Evolutionary conservation across 2,329 filamentous ascomycete species (phyloP), one percentile per base, ranked within the genome.

Genomic region (Fusarium buxicola): DNA sequence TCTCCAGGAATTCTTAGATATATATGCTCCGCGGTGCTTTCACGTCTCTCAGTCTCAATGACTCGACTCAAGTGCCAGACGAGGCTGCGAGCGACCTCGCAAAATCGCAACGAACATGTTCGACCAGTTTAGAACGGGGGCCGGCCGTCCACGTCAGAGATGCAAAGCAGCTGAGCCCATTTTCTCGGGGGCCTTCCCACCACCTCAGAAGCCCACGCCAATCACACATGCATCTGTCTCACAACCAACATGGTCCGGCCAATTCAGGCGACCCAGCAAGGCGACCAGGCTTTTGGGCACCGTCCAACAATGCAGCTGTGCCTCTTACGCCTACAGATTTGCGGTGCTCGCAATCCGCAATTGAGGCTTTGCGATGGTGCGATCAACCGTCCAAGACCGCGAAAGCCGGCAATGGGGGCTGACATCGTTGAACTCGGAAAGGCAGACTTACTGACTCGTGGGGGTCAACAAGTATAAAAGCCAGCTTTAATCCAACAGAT

Each of bases 241-340:
- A 27, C 39, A 38, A 28, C 34, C 39, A 18, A 13, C 38, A 28
- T 25, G 25, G 32, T 44, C 41, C 48, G 55, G 45, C 59, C 60
- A 31, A 10, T 44, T 58, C 16, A 43, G 15, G 15, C 32, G 39
- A 27, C 47, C 44, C 52, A 32, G 36, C 36, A 40, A 54, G 24
- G 45, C 52, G 13, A 36, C 40, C 35, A 67, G 60, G 60, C 44
- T 58, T 41, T 51, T 49, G 30, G 35, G 45, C n/a, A 15, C 44
- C 31, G 25, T 36, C 46, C 52, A 56, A 54, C 52, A 38, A 40
- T 10, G 15, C 2, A 25, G 30, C 18, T 38, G n/a, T 41, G 3
- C 53, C 2, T 31, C 9, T 48, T 51, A 25, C 48, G 59, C 24
- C 50, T 40, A 45, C 16, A 27, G n/a, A 40, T 45, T 45, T 34